Base-by-base conservation (phyloP, 495 filamentous ascomycete genomes). In the Pyrenula massariospora region DNA sequence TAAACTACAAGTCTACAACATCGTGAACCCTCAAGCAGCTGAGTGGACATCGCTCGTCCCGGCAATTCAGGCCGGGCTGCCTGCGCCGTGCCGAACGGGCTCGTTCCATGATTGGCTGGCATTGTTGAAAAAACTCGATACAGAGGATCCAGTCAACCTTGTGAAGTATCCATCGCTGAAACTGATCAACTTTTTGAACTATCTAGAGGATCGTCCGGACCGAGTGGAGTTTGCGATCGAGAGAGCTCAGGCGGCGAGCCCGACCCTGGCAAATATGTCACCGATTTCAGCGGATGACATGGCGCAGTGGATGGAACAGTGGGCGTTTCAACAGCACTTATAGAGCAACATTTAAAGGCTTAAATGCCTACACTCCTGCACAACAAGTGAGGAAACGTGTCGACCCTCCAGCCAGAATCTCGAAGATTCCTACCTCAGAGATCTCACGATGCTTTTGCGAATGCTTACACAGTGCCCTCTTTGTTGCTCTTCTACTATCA, bases 171-270 rank as follows among this genome's bases (percentile, higher is more conserved):
- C 66, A 0, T 65, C 65, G 22, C 25, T 60, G 48, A 69, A 68
- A 53, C 57, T 70, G 12, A 47, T 69, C 21, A 61, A 61, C 12
- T 66, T 69, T 56, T 69, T n/a, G n/a, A n/a, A n/a, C n/a, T n/a
- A n/a, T n/a, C n/a, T n/a, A n/a, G 24, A 10, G 1, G 22, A 59
- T 49, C 21, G 21, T 20, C n/a, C 25, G 56, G 5, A 22, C 21
- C 12, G n/a, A n/a, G n/a, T 50, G 8, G n/a, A 12, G 2, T 64
- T 42, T 50, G 36, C 3, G 2, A 54, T 62, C 0, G 11, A 53
- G 5, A 57, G 64, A 21, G 52, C 53, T 0, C 47, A 42, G 24
- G 50, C 22, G 12, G 59, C 56, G 2, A 66, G 64, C 47, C 3
- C 52, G 10, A 60, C 59, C 1, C 57, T 66, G 59, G 59, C 54